Evolutionary conservation across 2,329 filamentous ascomycete species (phyloP).

Genomic region (Fusarium sp.): DNA sequence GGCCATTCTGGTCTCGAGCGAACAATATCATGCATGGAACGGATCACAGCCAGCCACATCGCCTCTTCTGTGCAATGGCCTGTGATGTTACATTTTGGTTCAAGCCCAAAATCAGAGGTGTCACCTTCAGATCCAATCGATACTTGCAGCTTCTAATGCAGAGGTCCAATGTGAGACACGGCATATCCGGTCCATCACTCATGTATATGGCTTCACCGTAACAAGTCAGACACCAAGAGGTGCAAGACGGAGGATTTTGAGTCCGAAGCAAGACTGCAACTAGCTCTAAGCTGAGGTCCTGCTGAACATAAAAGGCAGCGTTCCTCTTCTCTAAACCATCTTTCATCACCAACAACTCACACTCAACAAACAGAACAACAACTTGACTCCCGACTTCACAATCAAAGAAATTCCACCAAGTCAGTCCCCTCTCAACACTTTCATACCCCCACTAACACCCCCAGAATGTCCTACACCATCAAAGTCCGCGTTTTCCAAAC

Average conservation of each 20-base stretch:
- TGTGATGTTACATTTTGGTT: not conserved
- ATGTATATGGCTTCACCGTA: not conserved
- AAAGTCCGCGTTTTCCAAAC: conserved; percentile 41
- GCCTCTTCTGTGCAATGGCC: not conserved
- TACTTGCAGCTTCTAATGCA: not conserved
- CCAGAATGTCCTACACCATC: conserved; percentile 37
- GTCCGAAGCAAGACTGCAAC: not conserved
- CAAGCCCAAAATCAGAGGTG: not conserved
- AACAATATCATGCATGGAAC: too few species aligned
- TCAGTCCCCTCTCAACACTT: not conserved
- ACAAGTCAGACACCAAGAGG: not conserved
- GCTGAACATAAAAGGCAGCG: not conserved
- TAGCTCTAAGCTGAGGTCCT: accelerated
- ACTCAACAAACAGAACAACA: not conserved
- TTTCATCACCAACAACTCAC: not conserved
- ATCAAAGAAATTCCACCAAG: not conserved
- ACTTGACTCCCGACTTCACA: not conserved
- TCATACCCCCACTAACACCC: not conserved
- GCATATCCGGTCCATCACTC: not conserved
- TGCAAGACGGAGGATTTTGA: too few species aligned
- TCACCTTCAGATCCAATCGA: not conserved
- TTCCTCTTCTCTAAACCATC: accelerated
- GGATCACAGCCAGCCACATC: not conserved
- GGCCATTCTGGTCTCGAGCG: too few species aligned
- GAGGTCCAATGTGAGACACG: not conserved